These are phyloP conservation scores for Sporopachydermia lactativora DNA, from an alignment of 805 yeast species.

Conservation along the genomic window DNA sequence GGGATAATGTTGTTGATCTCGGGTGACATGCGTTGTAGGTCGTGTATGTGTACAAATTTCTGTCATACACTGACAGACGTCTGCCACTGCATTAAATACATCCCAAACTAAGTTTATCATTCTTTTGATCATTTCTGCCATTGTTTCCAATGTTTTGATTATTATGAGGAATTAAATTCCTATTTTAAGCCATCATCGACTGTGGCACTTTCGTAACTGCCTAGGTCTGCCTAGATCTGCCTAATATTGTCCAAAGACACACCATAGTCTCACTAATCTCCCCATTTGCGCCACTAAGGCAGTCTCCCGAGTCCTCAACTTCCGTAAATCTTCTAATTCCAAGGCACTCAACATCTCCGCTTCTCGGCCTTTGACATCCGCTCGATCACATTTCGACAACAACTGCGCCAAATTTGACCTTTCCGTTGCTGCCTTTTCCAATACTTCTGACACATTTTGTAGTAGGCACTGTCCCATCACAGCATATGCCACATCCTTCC, in stretches of 20 bases:
- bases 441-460: conserved; percentile 31
- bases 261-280: conserved; percentile 21
- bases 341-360: conserved; percentile 56
- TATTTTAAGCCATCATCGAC: too few species aligned
- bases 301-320: conserved; percentile 25
- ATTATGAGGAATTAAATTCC: too few species aligned
- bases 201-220: too few species aligned
- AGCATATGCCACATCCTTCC: conserved; percentile 34
- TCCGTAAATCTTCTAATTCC: conserved; percentile 59
- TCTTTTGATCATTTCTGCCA: too few species aligned
- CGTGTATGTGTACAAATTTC: too few species aligned
- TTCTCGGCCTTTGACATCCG: conserved; percentile 79
- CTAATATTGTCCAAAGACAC: conserved; percentile 24
- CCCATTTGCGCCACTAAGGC: conserved; percentile 17
- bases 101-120: too few species aligned
- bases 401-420: conserved; percentile 51
- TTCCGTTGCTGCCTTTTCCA: conserved; percentile 17
- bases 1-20: too few species aligned
- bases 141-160: too few species aligned
- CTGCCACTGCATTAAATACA: too few species aligned
- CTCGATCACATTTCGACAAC: conserved; percentile 71
- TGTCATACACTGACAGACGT: too few species aligned
- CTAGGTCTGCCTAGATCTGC: too few species aligned
- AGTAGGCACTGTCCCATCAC: conserved; percentile 34
- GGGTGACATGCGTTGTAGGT: too few species aligned